A percentile compares a stretch with the other conserved stretches of the same genome.
Conservation (phyloP, 148 eudicot species). For the Silene conica region DNA sequence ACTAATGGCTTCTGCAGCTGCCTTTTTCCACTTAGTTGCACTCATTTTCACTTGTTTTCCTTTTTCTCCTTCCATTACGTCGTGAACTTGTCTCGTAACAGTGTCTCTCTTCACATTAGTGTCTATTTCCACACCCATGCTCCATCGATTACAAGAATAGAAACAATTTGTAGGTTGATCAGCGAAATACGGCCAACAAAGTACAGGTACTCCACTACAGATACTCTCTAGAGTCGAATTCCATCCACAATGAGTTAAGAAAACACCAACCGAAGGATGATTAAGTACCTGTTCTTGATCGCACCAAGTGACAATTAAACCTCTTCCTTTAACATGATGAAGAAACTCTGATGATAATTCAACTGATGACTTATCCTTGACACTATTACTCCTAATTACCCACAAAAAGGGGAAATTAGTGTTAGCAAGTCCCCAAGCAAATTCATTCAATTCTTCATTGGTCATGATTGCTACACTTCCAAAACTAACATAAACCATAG, state of each 20-base stretch:
- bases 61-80: conserved; percentile 15
- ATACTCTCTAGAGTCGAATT: conserved; percentile 24
- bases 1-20: background rate
- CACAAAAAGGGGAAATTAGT: conserved; percentile 15
- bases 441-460: conserved; percentile 7
- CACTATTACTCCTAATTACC: conserved; percentile 15
- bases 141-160: conserved; percentile 16
- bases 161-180: conserved; percentile 24
- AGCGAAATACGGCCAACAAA: conserved; percentile 23
- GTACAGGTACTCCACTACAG: conserved; percentile 11
- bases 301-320: conserved; percentile 16
- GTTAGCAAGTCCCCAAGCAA: conserved; percentile 27
- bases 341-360: background rate
- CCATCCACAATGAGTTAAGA: conserved; percentile 22
- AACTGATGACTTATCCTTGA: background rate
- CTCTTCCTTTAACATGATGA: conserved; percentile 1
- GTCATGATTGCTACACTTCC: conserved; percentile 18
- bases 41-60: conserved; percentile 19
- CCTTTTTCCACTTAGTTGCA: conserved; percentile 9
- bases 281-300: conserved; percentile 15
- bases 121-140: conserved; percentile 16
- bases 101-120: conserved; percentile 11
- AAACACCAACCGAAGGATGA: conserved; percentile 1
- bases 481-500: conserved; percentile 22
- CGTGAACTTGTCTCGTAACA: conserved; percentile 4